A percentile compares a stretch with the other conserved stretches of the same genome.
Conservation (phyloP, 192 early-diverging fungal species). For the Dimargaris xerosporica region DNA sequence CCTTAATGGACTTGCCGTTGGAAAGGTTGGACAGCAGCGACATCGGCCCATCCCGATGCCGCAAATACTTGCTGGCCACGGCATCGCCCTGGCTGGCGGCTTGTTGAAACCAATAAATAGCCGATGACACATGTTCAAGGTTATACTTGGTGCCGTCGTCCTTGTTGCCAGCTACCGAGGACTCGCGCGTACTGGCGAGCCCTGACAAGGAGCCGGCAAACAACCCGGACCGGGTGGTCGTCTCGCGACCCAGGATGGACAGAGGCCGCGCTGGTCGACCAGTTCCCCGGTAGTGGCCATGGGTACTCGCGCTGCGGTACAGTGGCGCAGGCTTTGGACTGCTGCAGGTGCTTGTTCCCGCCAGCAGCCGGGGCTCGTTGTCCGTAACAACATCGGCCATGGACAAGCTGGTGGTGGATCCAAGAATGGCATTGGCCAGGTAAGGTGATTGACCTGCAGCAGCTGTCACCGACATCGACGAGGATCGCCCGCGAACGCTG, state of each 20-base stretch:
- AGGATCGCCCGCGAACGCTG: background rate
- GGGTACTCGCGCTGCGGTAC: constrained; percentile 11
- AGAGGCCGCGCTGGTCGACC: background rate
- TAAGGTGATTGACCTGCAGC: background rate
- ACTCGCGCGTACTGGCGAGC: background rate
- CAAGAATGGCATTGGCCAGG: too few species aligned
- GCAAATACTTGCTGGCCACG: constrained; percentile 6
- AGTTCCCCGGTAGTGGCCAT: background rate
- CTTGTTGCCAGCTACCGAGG: background rate
- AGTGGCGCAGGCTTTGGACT: background rate
- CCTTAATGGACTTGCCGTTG: background rate
- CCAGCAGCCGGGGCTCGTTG: background rate
- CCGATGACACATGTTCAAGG: constrained; percentile 4
- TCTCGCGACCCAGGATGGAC: background rate
- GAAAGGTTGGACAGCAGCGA: constrained; percentile 11
- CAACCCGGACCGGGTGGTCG: background rate
- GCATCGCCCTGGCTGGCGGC: constrained; percentile 5
- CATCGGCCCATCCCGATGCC: constrained; percentile 10
- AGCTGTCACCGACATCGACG: background rate
- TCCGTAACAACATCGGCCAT: background rate
- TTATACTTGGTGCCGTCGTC: constrained; percentile 7
- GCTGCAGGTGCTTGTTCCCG: too few species aligned
- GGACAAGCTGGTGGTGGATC: background rate
- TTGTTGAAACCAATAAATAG: constrained; percentile 9
- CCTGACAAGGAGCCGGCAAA: background rate